Evolutionary conservation across 306 rosid genomes (phyloP).

Genomic region (Cicer arietinum): DNA sequence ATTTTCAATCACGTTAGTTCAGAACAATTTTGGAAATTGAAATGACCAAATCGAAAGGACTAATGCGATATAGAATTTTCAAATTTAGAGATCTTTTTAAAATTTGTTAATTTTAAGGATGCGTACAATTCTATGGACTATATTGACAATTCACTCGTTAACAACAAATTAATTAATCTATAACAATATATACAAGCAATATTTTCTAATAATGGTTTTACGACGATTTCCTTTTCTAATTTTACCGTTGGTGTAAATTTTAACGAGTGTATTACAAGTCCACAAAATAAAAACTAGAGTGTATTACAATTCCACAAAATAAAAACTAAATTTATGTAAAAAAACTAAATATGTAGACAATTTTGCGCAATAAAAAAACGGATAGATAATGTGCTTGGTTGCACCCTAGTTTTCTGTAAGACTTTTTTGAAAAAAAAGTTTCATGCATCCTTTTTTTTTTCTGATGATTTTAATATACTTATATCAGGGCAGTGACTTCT

Average conservation of each 20-base stretch:
- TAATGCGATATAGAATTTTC: background rate
- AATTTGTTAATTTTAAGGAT: background rate
- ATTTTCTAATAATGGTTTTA: too few relatives aligned
- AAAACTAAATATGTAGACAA: too few relatives aligned
- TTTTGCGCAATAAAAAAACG: too few relatives aligned
- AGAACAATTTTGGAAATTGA: background rate
- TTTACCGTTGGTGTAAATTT: too few relatives aligned
- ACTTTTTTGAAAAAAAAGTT: background rate
- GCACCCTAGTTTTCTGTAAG: background rate
- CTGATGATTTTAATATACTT: constrained; percentile 39
- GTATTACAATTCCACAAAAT: too few relatives aligned
- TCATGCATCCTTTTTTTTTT: constrained; percentile 7
- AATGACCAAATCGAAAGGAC: background rate
- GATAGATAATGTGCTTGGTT: too few relatives aligned
- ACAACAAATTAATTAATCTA: background rate
- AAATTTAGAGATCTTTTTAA: too few relatives aligned
- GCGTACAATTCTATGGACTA: background rate
- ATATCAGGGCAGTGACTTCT: constrained; percentile 91
- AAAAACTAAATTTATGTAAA: too few relatives aligned
- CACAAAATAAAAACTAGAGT: too few relatives aligned
- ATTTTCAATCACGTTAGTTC: background rate
- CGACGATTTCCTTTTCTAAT: too few relatives aligned
- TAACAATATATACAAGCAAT: too few relatives aligned
- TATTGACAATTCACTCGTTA: background rate
- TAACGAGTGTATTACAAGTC: too few relatives aligned